Percentiles rank a stretch among this genome's conserved stretches.
Evolutionary conservation across 1,284 basidiomycete species (phyloP).

Genomic region (Hemileia vastatrix): DNA sequence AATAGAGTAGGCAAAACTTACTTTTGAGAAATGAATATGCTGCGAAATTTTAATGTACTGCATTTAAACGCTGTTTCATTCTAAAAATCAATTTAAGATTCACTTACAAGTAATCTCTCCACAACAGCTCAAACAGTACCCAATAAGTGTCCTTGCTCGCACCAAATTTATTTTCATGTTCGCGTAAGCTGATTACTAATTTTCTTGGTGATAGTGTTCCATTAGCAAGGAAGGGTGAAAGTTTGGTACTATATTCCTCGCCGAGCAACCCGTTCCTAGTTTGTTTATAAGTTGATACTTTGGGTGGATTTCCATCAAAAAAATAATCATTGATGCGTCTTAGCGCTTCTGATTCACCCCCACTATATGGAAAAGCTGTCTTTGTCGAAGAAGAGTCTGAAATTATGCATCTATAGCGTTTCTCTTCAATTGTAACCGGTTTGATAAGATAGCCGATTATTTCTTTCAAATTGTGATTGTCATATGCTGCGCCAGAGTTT

Average conservation of each 20-base stretch:
- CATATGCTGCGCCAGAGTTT: conserved; percentile 17
- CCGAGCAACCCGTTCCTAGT: conserved; percentile 53
- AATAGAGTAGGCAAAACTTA: conserved; percentile 26
- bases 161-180: conserved; percentile 44
- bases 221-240: conserved; percentile 49
- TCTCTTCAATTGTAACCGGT: conserved; percentile 31
- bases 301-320: conserved; percentile 39
- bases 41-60: too few relatives aligned
- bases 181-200: conserved; percentile 45
- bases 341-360: conserved; percentile 47
- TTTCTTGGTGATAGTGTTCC: conserved; percentile 50
- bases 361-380: conserved; percentile 48
- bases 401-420: background rate
- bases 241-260: conserved; percentile 51
- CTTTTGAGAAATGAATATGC: conserved; percentile 46
- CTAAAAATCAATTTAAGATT: too few relatives aligned
- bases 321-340: conserved; percentile 47
- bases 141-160: conserved; percentile 47
- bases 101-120: conserved; percentile 55
- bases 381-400: conserved; percentile 31
- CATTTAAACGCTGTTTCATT: too few relatives aligned
- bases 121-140: conserved; percentile 51
- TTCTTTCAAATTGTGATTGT: conserved; percentile 25
- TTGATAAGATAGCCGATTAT: conserved; percentile 34
- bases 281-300: conserved; percentile 49